Evolutionary conservation across 192 early-diverging fungal genomes (phyloP).

Genomic region (Pilobolus umbonatus): DNA sequence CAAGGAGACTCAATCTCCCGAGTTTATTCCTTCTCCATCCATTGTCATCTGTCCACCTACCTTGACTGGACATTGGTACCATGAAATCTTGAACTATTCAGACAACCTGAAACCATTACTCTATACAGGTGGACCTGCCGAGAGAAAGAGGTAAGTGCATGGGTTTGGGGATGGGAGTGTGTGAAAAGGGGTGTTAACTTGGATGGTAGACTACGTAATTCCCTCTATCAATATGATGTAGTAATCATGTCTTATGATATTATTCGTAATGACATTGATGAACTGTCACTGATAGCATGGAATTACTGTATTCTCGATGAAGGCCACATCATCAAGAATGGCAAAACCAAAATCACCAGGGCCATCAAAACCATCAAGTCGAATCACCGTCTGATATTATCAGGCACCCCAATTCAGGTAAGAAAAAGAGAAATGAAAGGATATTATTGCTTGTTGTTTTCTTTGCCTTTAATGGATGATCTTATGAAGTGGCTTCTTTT

Average conservation of each 20-base stretch:
- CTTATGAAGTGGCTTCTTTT: too few species aligned
- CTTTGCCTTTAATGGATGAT: too few species aligned
- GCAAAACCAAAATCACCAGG: slow-evolving; percentile 88
- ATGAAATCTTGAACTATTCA: slow-evolving; percentile 85
- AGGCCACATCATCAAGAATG: slow-evolving; percentile 97
- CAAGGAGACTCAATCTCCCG: slow-evolving; percentile 49
- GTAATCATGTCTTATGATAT: slow-evolving; percentile 97
- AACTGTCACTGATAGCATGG: slow-evolving; percentile 64
- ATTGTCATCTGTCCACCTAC: slow-evolving; percentile 96
- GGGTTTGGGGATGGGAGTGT: neutral
- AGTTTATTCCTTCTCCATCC: slow-evolving; percentile 70
- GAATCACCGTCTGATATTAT: slow-evolving; percentile 87
- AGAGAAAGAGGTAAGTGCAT: slow-evolving; percentile 57
- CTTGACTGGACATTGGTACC: slow-evolving; percentile 92
- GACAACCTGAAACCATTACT: slow-evolving; percentile 71
- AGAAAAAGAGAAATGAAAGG: too few species aligned
- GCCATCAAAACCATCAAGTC: slow-evolving; percentile 87
- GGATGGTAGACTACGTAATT: slow-evolving; percentile 42
- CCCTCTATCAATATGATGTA: slow-evolving; percentile 61
- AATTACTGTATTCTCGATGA: slow-evolving; percentile 98
- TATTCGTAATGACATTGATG: slow-evolving; percentile 91
- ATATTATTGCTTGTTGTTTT: too few species aligned
- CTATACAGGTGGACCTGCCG: slow-evolving; percentile 80
- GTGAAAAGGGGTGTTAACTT: neutral
- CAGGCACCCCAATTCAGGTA: slow-evolving; percentile 90